phyloP scores from a whole-genome alignment of 1,284 basidiomycete species.

The Bondarzewia mesenterica region DNA sequence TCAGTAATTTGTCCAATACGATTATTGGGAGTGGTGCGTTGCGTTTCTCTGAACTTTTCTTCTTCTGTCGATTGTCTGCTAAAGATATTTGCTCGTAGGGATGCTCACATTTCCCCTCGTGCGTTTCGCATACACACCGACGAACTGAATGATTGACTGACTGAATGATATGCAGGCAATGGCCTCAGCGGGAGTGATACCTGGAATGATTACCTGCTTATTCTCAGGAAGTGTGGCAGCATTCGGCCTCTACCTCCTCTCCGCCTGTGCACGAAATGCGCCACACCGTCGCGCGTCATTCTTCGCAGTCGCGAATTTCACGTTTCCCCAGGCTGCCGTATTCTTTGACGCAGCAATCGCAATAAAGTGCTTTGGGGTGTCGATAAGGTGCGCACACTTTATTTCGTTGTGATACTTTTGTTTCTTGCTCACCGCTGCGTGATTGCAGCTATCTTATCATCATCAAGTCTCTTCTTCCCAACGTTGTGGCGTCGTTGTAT shows the following conservation, averaged over 20 bases:
- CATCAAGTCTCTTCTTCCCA: constrained; percentile 91
- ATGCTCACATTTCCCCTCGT: constrained; percentile 82
- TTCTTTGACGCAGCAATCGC: constrained; percentile 94
- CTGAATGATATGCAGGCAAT: constrained; percentile 48
- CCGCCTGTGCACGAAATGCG: constrained; percentile 77
- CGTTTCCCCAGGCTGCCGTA: constrained; percentile 76
- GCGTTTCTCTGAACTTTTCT: too few relatives aligned
- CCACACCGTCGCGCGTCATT: constrained; percentile 78
- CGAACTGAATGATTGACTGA: not conserved
- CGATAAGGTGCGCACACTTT: constrained; percentile 61
- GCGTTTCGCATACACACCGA: constrained; percentile 16
- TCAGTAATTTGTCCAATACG: constrained; percentile 78
- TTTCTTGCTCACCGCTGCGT: not conserved
- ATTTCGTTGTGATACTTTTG: not conserved
- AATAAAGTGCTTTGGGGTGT: constrained; percentile 95
- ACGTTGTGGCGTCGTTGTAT: constrained; percentile 81
- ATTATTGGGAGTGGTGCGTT: constrained; percentile 80
- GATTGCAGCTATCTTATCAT: constrained; percentile 79
- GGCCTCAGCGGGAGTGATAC: constrained; percentile 79
- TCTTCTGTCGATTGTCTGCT: too few relatives aligned
- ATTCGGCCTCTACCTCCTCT: constrained; percentile 88
- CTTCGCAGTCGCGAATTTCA: constrained; percentile 79
- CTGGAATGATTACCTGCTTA: constrained; percentile 84
- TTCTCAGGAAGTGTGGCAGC: constrained; percentile 76
- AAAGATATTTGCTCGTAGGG: too few relatives aligned